Conservation (phyloP, 1,139 yeast species). For the Groenewaldozyma auringiensis region DNA sequence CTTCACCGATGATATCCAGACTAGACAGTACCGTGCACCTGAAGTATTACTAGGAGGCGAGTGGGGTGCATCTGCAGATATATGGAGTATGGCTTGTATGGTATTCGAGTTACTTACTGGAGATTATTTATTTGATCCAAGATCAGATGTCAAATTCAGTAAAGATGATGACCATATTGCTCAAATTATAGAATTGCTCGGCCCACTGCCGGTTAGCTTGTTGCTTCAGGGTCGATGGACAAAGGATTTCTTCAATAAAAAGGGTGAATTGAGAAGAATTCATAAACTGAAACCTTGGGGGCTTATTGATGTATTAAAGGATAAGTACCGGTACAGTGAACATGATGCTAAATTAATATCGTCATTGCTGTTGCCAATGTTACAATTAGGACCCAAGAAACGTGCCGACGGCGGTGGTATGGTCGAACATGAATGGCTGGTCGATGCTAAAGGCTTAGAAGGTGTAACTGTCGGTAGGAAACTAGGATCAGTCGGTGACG, state of each 20-base stretch:
- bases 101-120: slow-evolving; percentile 77
- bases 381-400: slow-evolving; percentile 55
- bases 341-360: slow-evolving; percentile 50
- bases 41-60: slow-evolving; percentile 60
- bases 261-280: slow-evolving; percentile 50
- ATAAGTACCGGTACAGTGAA: slow-evolving; percentile 59
- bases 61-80: slow-evolving; percentile 82
- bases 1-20: slow-evolving; percentile 77
- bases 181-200: slow-evolving; percentile 69
- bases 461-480: slow-evolving; percentile 45
- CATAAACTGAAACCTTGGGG: slow-evolving; percentile 63
- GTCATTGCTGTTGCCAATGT: slow-evolving; percentile 66
- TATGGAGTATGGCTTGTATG: slow-evolving; percentile 81
- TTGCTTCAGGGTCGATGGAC: slow-evolving; percentile 49
- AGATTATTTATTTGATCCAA: slow-evolving; percentile 79
- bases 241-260: slow-evolving; percentile 46
- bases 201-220: slow-evolving; percentile 48
- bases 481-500: slow-evolving; percentile 60
- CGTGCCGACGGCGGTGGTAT: slow-evolving; percentile 80
- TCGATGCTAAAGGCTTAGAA: slow-evolving; percentile 54
- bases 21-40: slow-evolving; percentile 79
- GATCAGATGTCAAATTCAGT: slow-evolving; percentile 50
- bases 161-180: slow-evolving; percentile 86
- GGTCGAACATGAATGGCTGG: slow-evolving; percentile 72
- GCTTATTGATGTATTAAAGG: slow-evolving; percentile 54